Conservation (phyloP, 140 eudicot species). For the Senecio squalidus region DNA sequence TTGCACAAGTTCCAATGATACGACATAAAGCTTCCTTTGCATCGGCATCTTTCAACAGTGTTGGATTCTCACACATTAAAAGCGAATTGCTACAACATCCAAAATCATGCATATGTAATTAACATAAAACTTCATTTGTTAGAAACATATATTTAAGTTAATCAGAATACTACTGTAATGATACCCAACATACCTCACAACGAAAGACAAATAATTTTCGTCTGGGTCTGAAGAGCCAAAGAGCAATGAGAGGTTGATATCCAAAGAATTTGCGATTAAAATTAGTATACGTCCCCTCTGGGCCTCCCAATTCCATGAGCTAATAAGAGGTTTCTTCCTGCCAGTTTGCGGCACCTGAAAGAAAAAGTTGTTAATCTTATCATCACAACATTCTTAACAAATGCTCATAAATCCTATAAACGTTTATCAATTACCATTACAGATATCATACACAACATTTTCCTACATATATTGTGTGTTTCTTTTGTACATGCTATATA, state of each 20-base stretch:
- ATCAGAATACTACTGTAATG: neutral
- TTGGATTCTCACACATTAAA: constrained; percentile 69
- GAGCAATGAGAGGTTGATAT: constrained; percentile 82
- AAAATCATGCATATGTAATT: constrained; percentile 16
- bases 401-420: neutral
- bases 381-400: neutral
- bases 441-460: neutral
- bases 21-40: constrained; percentile 90
- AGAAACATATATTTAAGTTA: neutral
- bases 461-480: neutral
- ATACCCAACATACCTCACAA: constrained; percentile 58
- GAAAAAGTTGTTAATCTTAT: neutral
- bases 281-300: constrained; percentile 78
- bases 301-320: constrained; percentile 91
- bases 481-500: neutral
- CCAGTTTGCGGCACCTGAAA: constrained; percentile 51
- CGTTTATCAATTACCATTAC: constrained; percentile 7
- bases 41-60: constrained; percentile 68
- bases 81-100: constrained; percentile 63
- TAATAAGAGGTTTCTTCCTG: constrained; percentile 58
- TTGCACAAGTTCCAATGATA: constrained; percentile 80
- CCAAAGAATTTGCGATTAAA: constrained; percentile 81
- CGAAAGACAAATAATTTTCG: constrained; percentile 81
- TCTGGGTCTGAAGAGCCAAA: constrained; percentile 94
- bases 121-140: neutral